Evolutionary conservation across 2,329 filamentous ascomycete genomes (phyloP).

Genomic region (Botrytis fragariae): DNA sequence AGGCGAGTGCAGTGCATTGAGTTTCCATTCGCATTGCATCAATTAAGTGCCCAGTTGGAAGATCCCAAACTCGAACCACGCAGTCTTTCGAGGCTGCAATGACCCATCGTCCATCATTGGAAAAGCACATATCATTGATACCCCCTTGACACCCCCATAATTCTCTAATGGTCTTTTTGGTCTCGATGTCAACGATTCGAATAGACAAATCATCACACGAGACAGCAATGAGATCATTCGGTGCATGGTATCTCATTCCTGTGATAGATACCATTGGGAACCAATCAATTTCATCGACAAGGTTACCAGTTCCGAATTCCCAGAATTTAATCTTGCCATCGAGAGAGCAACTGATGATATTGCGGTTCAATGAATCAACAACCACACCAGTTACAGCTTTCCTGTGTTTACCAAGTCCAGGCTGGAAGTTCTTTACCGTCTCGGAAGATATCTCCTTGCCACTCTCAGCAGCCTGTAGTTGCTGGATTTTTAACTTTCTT

Average conservation of each 20-base stretch:
- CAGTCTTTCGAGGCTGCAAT: slow-evolving; percentile 81
- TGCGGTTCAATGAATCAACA: slow-evolving; percentile 85
- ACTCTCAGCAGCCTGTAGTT: slow-evolving; percentile 44
- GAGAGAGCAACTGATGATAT: slow-evolving; percentile 78
- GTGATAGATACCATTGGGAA: slow-evolving; percentile 72
- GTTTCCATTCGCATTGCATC: slow-evolving; percentile 81
- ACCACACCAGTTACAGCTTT: slow-evolving; percentile 81
- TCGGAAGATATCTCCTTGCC: slow-evolving; percentile 26
- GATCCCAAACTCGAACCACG: slow-evolving; percentile 84
- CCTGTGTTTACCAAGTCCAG: slow-evolving; percentile 68
- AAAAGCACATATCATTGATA: slow-evolving; percentile 84
- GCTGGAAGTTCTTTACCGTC: slow-evolving; percentile 30
- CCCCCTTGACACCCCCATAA: slow-evolving; percentile 76
- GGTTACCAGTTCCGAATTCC: slow-evolving; percentile 82
- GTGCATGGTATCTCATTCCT: slow-evolving; percentile 74
- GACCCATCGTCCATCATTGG: slow-evolving; percentile 90
- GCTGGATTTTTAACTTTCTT: slow-evolving; percentile 67
- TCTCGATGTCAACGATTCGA: slow-evolving; percentile 85
- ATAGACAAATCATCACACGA: slow-evolving; percentile 87
- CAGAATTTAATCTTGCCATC: slow-evolving; percentile 98
- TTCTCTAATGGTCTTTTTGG: slow-evolving; percentile 86
- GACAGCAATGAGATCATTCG: slow-evolving; percentile 82
- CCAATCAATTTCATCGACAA: slow-evolving; percentile 82
- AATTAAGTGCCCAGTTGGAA: slow-evolving; percentile 92
- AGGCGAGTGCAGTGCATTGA: slow-evolving; percentile 79